A percentile compares a stretch with the other conserved stretches of the same genome.
These are phyloP conservation scores for Phytophthora syringae DNA, from an alignment of 352 stramenopile species.

Conservation along the genomic window DNA sequence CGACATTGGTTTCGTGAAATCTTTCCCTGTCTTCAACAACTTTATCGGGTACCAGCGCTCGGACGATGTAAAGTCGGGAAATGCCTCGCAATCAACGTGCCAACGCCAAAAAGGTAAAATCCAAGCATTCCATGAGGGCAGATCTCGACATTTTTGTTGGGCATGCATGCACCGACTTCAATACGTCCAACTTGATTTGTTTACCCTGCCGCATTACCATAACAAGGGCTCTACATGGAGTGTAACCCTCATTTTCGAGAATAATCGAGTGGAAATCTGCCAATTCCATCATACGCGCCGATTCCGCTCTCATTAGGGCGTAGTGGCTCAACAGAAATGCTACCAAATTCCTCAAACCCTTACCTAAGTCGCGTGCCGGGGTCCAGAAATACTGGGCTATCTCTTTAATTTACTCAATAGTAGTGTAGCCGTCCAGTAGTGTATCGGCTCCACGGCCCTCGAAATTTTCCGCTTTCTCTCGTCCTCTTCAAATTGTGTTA, in stretches of 20 bases:
- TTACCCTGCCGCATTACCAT: slow-evolving; percentile 22
- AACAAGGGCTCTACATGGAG: neutral
- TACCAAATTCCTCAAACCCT: slow-evolving; percentile 4
- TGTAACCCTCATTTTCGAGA: slow-evolving; percentile 16
- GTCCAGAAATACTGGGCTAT: too few species aligned
- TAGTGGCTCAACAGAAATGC: slow-evolving; percentile 12
- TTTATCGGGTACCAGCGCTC: slow-evolving; percentile 11
- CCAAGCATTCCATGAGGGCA: slow-evolving; percentile 8
- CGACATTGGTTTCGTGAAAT: neutral
- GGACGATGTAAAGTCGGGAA: slow-evolving; percentile 7
- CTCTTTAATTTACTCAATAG: too few species aligned
- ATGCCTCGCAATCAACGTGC: slow-evolving; percentile 3
- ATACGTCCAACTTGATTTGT: slow-evolving; percentile 16
- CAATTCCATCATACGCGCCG: slow-evolving; percentile 1
- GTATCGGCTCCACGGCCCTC: too few species aligned
- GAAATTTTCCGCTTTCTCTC: too few species aligned
- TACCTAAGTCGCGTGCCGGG: neutral
- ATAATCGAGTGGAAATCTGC: slow-evolving; percentile 12
- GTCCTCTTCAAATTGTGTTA: too few species aligned
- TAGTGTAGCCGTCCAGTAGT: too few species aligned
- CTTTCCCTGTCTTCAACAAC: slow-evolving; percentile 4
- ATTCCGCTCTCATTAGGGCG: slow-evolving; percentile 11
- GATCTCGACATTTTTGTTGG: slow-evolving; percentile 2
- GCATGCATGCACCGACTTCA: slow-evolving; percentile 11
- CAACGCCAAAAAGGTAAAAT: slow-evolving; percentile 18